A percentile compares a stretch with the other conserved stretches of the same genome.
These are phyloP conservation scores for Tubosaeta sp. DNA, from an alignment of 768 basidiomycete genomes.

Conservation along the genomic window DNA sequence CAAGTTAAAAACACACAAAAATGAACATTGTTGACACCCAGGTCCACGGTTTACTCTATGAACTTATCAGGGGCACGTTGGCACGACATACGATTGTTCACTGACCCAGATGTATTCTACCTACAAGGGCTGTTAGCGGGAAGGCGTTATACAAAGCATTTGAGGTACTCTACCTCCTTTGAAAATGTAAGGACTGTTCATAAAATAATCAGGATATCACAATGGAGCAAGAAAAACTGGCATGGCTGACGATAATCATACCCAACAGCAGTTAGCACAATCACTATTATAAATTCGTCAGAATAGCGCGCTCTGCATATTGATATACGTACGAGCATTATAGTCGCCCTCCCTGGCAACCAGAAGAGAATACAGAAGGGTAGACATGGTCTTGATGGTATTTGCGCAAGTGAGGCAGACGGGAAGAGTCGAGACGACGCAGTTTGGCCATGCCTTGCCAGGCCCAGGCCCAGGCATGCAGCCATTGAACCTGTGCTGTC, in stretches of 20 bases:
- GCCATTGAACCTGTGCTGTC: no score
- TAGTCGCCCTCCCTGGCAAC: not conserved
- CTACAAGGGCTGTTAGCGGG: not conserved
- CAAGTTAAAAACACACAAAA: not conserved
- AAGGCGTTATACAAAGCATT: not conserved
- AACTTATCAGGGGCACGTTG: not conserved
- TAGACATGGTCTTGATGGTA: no score
- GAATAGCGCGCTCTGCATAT: no score
- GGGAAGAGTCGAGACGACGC: no score
- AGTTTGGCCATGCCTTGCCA: no score
- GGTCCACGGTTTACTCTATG: not conserved
- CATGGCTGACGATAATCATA: constrained; percentile 1
- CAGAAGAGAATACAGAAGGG: no score
- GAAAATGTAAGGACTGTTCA: constrained; percentile 1
- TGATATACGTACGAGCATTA: not conserved
- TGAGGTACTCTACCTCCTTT: not conserved
- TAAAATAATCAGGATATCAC: no score
- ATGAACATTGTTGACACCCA: not conserved
- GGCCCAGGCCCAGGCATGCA: no score
- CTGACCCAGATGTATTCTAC: constrained; percentile 2
- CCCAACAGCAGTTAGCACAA: not conserved
- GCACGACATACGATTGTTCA: not conserved
- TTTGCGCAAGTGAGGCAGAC: no score
- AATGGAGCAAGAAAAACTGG: not conserved
- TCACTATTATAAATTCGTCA: not conserved